These are phyloP conservation scores for Casuarina equisetifolia DNA, from an alignment of 306 rosid species.

Conservation along the genomic window DNA sequence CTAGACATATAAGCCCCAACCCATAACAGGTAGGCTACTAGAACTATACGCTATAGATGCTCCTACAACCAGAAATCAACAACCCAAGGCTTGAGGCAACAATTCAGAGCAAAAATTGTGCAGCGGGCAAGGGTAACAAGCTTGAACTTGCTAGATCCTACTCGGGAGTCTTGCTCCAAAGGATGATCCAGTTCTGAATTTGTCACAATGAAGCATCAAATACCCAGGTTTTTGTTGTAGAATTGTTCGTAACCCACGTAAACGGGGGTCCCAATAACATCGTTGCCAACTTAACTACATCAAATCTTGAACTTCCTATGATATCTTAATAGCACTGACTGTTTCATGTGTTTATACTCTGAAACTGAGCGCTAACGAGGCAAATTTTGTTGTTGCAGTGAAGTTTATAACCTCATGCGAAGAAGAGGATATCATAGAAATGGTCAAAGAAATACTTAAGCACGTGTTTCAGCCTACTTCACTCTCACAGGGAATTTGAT, in stretches of 20 bases:
- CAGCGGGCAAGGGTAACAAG: too few relatives aligned
- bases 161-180: too few relatives aligned
- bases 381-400: conserved; percentile 43
- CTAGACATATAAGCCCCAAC: too few relatives aligned
- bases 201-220: background rate
- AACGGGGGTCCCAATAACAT: background rate
- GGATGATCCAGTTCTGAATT: too few relatives aligned
- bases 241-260: background rate
- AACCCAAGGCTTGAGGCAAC: too few relatives aligned
- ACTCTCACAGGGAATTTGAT: conserved; percentile 28
- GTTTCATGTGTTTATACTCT: background rate
- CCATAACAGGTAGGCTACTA: too few relatives aligned
- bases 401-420: conserved; percentile 57
- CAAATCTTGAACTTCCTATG: background rate
- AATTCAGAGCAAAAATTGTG: too few relatives aligned
- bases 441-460: conserved; percentile 54
- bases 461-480: conserved; percentile 59
- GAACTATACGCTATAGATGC: too few relatives aligned
- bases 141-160: too few relatives aligned
- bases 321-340: background rate
- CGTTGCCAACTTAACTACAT: background rate
- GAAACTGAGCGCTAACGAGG: conserved; percentile 27
- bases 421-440: conserved; percentile 56
- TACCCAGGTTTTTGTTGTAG: too few relatives aligned
- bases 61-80: too few relatives aligned